Evolutionary conservation across 352 stramenopile species (phyloP), one percentile per base, ranked within the genome.

Genomic region (Achlya hypogyna): DNA sequence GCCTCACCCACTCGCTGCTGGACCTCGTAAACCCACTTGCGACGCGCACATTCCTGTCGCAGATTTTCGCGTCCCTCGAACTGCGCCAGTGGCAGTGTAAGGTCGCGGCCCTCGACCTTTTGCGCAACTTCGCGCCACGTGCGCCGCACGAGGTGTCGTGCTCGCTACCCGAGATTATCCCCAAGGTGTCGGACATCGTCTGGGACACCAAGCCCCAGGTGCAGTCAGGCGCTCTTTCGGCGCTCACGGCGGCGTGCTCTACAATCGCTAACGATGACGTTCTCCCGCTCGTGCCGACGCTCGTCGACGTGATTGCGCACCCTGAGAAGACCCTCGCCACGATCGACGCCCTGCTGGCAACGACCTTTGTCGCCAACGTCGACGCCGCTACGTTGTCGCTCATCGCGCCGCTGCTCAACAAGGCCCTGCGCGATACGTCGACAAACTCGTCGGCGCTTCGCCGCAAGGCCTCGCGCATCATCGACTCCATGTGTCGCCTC

Each of bases 141-240:
- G 81, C 86, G 9, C 78, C 84, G 2, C 66, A 75, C 29, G 84
- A 96, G 58, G 82, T 95, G 12, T 85, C 79, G 23, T 77, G 78
- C 32, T 80, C 92, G 53, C 74, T 98, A 31, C 89, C 90, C 3
- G 89, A 93, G 69, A 82, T 98, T 66, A 94, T 98, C 69, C 93
- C 93, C 0, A 81, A 84, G 20, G 75, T 97, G 0, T 94, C 82
- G 1, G 74, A 84, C 18, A 86, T 96, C 76, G 89, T 97, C 22
- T 98, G 89, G 88, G 93, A 98, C 75, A 98, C 93, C 20, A 97
- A 97, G 75, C 84, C 89, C 38, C 88, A 98, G 75, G 93, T 97
- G 4, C 89, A 92, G 56, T 86, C 91, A 43, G 81, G 84, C 5
- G 79, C 91, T 31, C 74, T 84, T 12, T 69, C 75, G 10, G 77